Conservation (phyloP, 306 rosid genomes). For the Cicer cuneatum region DNA sequence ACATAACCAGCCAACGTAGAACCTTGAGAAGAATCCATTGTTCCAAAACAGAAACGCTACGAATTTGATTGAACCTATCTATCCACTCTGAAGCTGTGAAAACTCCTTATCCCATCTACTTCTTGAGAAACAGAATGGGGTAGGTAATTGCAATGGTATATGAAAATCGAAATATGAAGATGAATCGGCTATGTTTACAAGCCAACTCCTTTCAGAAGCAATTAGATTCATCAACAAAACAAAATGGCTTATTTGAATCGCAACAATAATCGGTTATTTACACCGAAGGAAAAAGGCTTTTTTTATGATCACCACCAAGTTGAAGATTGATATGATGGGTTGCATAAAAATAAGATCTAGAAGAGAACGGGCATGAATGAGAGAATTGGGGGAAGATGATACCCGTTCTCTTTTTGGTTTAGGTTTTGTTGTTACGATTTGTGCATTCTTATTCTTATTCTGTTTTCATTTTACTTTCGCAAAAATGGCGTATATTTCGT, state of each 20-base stretch:
- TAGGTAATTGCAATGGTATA: slow-evolving; percentile 56
- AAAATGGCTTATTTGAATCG: slow-evolving; percentile 38
- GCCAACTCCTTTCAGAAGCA: slow-evolving; percentile 56
- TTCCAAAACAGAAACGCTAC: neutral
- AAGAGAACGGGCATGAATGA: too few relatives aligned
- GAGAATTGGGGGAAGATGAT: too few relatives aligned
- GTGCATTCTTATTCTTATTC: too few relatives aligned
- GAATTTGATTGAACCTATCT: slow-evolving; percentile 39
- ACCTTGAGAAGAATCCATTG: slow-evolving; percentile 81
- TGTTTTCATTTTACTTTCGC: too few relatives aligned
- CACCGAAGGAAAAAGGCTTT: neutral
- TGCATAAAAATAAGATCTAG: too few relatives aligned
- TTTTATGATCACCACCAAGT: neutral
- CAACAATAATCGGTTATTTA: slow-evolving; percentile 2
- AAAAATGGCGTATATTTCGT: too few relatives aligned
- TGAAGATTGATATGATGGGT: neutral
- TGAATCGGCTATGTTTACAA: slow-evolving; percentile 65
- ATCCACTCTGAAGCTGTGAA: slow-evolving; percentile 76
- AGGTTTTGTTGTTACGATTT: too few relatives aligned
- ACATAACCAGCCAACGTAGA: slow-evolving; percentile 74
- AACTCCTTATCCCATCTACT: slow-evolving; percentile 79
- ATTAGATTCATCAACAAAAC: slow-evolving; percentile 71
- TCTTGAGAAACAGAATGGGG: slow-evolving; percentile 48
- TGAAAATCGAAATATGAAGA: slow-evolving; percentile 57
- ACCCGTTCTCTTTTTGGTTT: too few relatives aligned